These are phyloP conservation scores for Achlya hypogyna DNA, from an alignment of 352 stramenopile genomes.

Conservation along the genomic window DNA sequence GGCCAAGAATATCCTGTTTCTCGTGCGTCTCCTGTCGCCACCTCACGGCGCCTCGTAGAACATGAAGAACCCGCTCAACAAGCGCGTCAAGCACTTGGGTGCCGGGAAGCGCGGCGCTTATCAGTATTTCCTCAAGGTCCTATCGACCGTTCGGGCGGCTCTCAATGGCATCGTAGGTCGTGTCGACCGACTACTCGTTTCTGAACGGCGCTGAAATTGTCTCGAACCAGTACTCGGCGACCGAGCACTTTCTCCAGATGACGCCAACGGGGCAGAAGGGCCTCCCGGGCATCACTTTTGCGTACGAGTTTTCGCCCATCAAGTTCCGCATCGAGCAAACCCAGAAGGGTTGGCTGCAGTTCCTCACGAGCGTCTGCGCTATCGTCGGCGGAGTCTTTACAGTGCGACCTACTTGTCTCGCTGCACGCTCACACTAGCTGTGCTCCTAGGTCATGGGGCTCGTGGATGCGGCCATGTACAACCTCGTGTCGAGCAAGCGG, in stretches of 20 bases:
- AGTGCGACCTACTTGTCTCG: slow-evolving; percentile 31
- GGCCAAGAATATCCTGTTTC: slow-evolving; percentile 60
- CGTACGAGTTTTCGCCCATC: slow-evolving; percentile 95
- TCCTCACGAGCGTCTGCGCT: slow-evolving; percentile 88
- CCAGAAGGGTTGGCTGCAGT: slow-evolving; percentile 79
- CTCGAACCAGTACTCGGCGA: slow-evolving; percentile 98
- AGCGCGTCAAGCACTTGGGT: slow-evolving; percentile 46
- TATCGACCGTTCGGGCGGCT: background rate
- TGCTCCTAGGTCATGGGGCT: slow-evolving; percentile 52
- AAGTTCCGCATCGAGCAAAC: slow-evolving; percentile 94
- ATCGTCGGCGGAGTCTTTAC: slow-evolving; percentile 90
- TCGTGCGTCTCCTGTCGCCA: background rate
- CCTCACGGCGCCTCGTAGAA: slow-evolving; percentile 28
- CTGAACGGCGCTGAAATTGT: slow-evolving; percentile 79
- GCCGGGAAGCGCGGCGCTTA: slow-evolving; percentile 49
- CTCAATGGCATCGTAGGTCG: slow-evolving; percentile 58
- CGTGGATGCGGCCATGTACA: slow-evolving; percentile 37
- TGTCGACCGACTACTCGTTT: slow-evolving; percentile 92
- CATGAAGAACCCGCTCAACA: slow-evolving; percentile 79
- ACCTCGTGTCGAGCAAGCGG: background rate
- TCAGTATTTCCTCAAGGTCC: slow-evolving; percentile 80
- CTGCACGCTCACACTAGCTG: background rate
- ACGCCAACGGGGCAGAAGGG: slow-evolving; percentile 82
- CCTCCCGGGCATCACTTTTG: slow-evolving; percentile 89
- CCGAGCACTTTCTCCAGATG: slow-evolving; percentile 89